Conservation (phyloP, 2,329 filamentous ascomycete species). For the Sphaceloma murrayae region DNA sequence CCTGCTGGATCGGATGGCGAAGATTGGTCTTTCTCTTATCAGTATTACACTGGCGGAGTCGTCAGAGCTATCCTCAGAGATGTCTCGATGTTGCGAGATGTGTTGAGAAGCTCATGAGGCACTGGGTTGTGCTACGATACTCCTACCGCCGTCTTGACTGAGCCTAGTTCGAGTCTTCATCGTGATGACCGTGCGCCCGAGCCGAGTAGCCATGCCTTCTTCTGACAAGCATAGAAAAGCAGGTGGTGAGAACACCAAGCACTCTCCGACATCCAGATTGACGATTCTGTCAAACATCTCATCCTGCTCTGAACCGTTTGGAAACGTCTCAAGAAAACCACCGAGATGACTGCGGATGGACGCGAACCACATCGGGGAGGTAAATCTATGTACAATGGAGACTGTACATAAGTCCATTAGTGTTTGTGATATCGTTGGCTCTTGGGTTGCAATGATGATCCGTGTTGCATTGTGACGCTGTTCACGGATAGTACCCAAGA, state of each 20-base stretch:
- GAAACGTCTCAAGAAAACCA: conserved; percentile 28
- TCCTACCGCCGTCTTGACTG: conserved; percentile 25
- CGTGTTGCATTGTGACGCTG: conserved; percentile 61
- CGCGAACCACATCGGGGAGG: conserved; percentile 53
- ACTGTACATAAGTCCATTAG: conserved; percentile 63
- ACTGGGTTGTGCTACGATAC: conserved; percentile 20
- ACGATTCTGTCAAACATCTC: conserved; percentile 27
- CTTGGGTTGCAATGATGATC: conserved; percentile 65
- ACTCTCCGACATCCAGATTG: conserved; percentile 26
- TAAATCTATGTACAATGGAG: conserved; percentile 65
- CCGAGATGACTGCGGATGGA: conserved; percentile 41
- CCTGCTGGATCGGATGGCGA: no score
- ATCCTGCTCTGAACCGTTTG: conserved; percentile 14
- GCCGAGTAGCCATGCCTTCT: conserved; percentile 20
- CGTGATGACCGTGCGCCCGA: conserved; percentile 21
- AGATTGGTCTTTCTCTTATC: no score
- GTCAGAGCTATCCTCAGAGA: no score
- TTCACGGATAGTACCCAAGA: conserved; percentile 55
- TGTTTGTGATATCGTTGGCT: conserved; percentile 59
- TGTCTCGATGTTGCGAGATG: background rate
- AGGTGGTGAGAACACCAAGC: conserved; percentile 27
- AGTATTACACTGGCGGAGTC: no score
- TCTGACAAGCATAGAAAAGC: conserved; percentile 22
- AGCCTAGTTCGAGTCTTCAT: conserved; percentile 26
- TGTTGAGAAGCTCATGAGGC: background rate